Conservation (phyloP, 2,329 filamentous ascomycete species). For the Neofusicoccum umdonicola region DNA sequence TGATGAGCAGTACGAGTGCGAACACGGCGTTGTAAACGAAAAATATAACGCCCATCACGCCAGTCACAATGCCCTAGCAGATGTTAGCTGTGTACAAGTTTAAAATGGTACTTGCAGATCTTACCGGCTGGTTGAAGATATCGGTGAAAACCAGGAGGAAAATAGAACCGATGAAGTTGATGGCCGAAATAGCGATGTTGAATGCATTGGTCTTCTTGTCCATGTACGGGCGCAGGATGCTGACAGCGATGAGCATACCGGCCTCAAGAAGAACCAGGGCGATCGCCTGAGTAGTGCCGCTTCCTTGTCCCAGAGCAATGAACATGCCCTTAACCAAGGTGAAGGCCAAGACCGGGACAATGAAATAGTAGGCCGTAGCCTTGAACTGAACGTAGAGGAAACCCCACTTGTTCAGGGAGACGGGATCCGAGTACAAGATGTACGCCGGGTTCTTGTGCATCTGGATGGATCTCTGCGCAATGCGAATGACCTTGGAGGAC, state of each 20-base stretch:
- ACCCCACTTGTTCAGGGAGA: slow-evolving; percentile 93
- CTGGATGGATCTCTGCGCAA: slow-evolving; percentile 80
- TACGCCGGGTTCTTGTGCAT: slow-evolving; percentile 97
- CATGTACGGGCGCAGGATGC: slow-evolving; percentile 90
- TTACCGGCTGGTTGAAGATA: slow-evolving; percentile 77
- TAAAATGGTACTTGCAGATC: slow-evolving; percentile 25
- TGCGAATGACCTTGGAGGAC: slow-evolving; percentile 81
- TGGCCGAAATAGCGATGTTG: slow-evolving; percentile 85
- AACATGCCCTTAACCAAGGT: slow-evolving; percentile 87
- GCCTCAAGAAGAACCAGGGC: slow-evolving; percentile 82
- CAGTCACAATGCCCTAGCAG: slow-evolving; percentile 69
- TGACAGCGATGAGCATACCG: slow-evolving; percentile 70
- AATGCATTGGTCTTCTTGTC: slow-evolving; percentile 97
- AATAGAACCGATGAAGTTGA: slow-evolving; percentile 89
- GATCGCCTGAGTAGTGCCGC: slow-evolving; percentile 72
- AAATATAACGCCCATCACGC: slow-evolving; percentile 84
- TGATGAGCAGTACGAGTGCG: slow-evolving; percentile 75
- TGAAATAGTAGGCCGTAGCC: slow-evolving; percentile 93
- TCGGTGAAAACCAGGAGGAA: slow-evolving; percentile 86
- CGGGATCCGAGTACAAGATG: slow-evolving; percentile 94
- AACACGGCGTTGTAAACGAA: slow-evolving; percentile 86
- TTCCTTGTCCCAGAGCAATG: slow-evolving; percentile 74
- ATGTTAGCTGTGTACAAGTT: slow-evolving; percentile 21
- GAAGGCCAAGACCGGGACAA: slow-evolving; percentile 75
- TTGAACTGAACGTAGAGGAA: slow-evolving; percentile 97